Conservation (phyloP, 2,329 filamentous ascomycete species). For the Exophiala sideris region DNA sequence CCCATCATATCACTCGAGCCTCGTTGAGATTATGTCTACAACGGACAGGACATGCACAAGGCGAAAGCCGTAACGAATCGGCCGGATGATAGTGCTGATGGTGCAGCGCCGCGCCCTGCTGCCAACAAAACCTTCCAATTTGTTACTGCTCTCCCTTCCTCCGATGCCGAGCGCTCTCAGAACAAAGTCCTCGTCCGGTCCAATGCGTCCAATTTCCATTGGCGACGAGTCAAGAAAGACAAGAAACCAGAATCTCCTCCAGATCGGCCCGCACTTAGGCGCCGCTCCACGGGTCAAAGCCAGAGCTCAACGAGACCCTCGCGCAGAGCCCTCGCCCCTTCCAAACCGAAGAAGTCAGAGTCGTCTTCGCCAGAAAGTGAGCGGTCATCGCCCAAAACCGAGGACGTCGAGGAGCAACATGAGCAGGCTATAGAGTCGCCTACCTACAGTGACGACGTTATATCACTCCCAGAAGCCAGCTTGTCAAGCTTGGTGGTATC, state of each 20-base stretch:
- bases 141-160: constrained; percentile 21
- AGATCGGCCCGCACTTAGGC: constrained; percentile 2
- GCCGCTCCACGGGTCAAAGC: constrained; percentile 4
- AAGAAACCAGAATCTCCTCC: constrained; percentile 34
- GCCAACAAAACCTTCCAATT: constrained; percentile 21
- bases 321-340: constrained; percentile 6
- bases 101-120: constrained; percentile 14
- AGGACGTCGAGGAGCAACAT: constrained; percentile 5
- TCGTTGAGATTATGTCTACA: constrained; percentile 21
- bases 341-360: constrained; percentile 3
- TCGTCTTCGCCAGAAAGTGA: constrained; percentile 13
- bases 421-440: not conserved
- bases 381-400: constrained; percentile 10
- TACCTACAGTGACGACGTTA: not conserved
- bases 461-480: not conserved
- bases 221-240: constrained; percentile 26
- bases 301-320: not conserved
- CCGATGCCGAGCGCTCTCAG: constrained; percentile 21
- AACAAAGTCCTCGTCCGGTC: constrained; percentile 29
- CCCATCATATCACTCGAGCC: not conserved
- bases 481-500: constrained; percentile 14
- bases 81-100: constrained; percentile 15
- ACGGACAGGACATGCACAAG: constrained; percentile 20
- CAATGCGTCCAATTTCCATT: constrained; percentile 30
- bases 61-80: constrained; percentile 23